Base-by-base conservation (phyloP, 2,329 filamentous ascomycete genomes). In the Paecilomyces dactylethromorphus region DNA sequence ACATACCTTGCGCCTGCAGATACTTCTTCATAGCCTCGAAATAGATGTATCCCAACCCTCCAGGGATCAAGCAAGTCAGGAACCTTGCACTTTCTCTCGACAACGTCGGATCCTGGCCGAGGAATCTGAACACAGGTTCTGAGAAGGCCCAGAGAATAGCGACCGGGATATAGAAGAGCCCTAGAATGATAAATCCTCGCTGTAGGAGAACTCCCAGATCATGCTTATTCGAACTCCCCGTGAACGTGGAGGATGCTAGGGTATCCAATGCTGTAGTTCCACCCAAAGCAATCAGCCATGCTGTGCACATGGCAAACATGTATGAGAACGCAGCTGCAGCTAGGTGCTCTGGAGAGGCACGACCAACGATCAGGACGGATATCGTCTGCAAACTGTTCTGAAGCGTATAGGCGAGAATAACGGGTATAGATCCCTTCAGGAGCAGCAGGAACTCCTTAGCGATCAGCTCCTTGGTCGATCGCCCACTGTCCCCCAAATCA, bases 271-370 rank as follows among this genome's bases (percentile, higher is more conserved):
- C 91, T 1, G 90, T 96, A 0, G 90, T 92, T 7, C 91, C 91
- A 29, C 91, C 91, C 3, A 96, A 82, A 0, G 87, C 91, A 60
- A 96, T 89, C 39, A 96, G 82, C 91, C 91, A 95, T 0, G 87
- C 91, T 0, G 90, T 91, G 22, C 89, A 87, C 89, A 93, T 92
- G 57, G 91, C 91, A 66, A 96, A 96, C 91, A 96, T 96, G 78
- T 94, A 93, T 1, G 89, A 90, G 68, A 96, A 96, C 0, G 91
- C 91, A 1, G 90, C 88, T 0, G 88, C 90, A 0, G 91, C 90
- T 6, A 96, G 78, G 1, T 91, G 86, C 72, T 94, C 88, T 0
- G 91, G 87, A 0, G 89, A 92, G 0, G 91, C 78, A 2, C 90
- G 86, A 10, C 91, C 91, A 2, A 91, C 90, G 39, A 96, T 87